phyloP scores from a whole-genome alignment of 768 basidiomycete genomes.

The Nidularia pulvinata region DNA sequence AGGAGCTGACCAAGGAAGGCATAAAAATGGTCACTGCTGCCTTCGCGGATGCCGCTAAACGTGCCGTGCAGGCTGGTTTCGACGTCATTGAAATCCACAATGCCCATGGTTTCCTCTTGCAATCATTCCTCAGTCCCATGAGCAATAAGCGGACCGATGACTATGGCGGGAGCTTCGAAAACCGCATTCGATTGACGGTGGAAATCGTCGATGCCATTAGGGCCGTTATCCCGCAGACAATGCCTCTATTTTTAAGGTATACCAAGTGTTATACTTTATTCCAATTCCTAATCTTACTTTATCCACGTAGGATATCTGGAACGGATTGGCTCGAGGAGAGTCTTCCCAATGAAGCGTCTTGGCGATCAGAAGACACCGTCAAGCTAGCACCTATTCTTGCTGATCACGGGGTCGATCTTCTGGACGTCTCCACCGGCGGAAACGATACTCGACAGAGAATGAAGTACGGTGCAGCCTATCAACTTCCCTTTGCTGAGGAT shows the following conservation, averaged over 20 bases:
- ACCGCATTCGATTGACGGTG: slow-evolving; percentile 59
- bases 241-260: slow-evolving; percentile 75
- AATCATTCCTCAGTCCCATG: slow-evolving; percentile 55
- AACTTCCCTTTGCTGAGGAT: slow-evolving; percentile 36
- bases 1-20: slow-evolving; percentile 54
- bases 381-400: slow-evolving; percentile 56
- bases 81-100: slow-evolving; percentile 17
- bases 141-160: slow-evolving; percentile 24
- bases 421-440: slow-evolving; percentile 75
- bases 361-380: slow-evolving; percentile 71
- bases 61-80: slow-evolving; percentile 59
- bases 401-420: slow-evolving; percentile 69
- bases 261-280: slow-evolving; percentile 19
- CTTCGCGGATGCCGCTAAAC: slow-evolving; percentile 48
- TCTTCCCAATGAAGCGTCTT: slow-evolving; percentile 45
- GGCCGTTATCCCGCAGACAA: slow-evolving; percentile 51
- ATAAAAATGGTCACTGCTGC: slow-evolving; percentile 58
- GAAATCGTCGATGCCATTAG: slow-evolving; percentile 62
- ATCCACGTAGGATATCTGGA: slow-evolving; percentile 21
- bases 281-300: too few species aligned
- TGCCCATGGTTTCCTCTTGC: slow-evolving; percentile 63
- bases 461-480: slow-evolving; percentile 37
- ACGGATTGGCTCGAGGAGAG: slow-evolving; percentile 72
- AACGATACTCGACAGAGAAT: slow-evolving; percentile 41
- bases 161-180: slow-evolving; percentile 75